Base-by-base conservation (phyloP, 2,329 filamentous ascomycete genomes). In the Lecanoromycetidae sp. region DNA sequence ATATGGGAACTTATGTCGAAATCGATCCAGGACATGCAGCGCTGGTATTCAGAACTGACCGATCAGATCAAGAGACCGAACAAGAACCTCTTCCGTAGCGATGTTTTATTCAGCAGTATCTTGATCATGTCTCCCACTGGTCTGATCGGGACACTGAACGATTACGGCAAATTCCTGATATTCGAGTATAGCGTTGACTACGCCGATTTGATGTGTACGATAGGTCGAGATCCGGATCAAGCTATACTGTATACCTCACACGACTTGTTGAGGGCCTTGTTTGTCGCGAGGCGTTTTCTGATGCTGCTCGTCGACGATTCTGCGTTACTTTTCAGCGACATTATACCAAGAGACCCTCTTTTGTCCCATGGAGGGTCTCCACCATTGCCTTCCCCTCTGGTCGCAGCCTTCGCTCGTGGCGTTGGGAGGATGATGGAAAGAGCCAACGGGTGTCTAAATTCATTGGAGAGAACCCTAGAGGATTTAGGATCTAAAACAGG, bases 111-210 rank as follows among this genome's bases (percentile, higher is more conserved):
- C 67, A 93, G 86, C 59, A 91, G 87, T 57, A 82, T 94, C 20
- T 87, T 95, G 61, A 84, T 90, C 48, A 74, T 95, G 6, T 87
- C 87, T 0, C 86, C 87, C 1, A 88, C 83, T 29, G 77, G 80
- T 1, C 74, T 82, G 37, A 84, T 54, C 54, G 2, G 27, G 10
- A 71, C 76, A 19, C 79, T 88, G 41, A 81, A 79, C 3, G 76
- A 86, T 37, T 87, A 90, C 60, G 83, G 81, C 30, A 84, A 87
- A 52, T 71, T 80, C 25, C 71, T 94, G 20, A 84, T 94, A 33
- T 94, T 94, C 61, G 87, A 94, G 60, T 82, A 91, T 58, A 81
- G 81, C 53, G 79, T 90, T 55, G 76, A 81, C n/a, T 95, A 91
- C 59, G 76, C 91, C 40, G 75, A 84, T 50, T 77, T 79, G 51